phyloP scores from a whole-genome alignment of 1,284 basidiomycete genomes.

The Inonotus hispidus region DNA sequence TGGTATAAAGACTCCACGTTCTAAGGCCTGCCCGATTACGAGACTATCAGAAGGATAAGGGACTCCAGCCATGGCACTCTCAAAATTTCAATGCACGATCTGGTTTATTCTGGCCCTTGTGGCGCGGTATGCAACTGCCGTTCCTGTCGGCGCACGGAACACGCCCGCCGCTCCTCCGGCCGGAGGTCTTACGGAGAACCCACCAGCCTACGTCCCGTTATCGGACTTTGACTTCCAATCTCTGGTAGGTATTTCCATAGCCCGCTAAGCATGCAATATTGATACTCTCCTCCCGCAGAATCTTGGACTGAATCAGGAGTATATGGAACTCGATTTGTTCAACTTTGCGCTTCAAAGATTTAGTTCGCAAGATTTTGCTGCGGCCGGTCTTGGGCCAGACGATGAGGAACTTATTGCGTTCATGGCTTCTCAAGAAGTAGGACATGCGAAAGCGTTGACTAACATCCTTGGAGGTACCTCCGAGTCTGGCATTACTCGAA shows the following conservation, averaged over 20 bases:
- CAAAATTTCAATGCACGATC: not conserved
- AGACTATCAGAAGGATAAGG: too few relatives aligned
- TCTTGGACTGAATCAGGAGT: conserved; percentile 58
- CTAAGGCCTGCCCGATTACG: too few relatives aligned
- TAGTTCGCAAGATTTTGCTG: conserved; percentile 49
- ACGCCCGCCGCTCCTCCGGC: conserved; percentile 25
- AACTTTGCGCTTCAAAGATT: conserved; percentile 53
- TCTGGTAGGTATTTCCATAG: conserved; percentile 32
- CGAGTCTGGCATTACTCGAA: too few relatives aligned
- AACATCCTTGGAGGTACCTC: conserved; percentile 41
- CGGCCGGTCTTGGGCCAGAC: conserved; percentile 46
- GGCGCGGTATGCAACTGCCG: not conserved
- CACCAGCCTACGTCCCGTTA: conserved; percentile 43
- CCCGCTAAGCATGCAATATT: too few relatives aligned
- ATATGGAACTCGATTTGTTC: conserved; percentile 60
- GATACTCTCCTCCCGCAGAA: too few relatives aligned
- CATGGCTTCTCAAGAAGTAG: conserved; percentile 57
- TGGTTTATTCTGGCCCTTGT: not conserved
- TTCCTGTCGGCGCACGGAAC: not conserved
- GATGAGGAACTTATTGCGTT: conserved; percentile 50
- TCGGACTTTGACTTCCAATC: conserved; percentile 62
- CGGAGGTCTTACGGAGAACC: conserved; percentile 35
- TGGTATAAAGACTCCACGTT: too few relatives aligned
- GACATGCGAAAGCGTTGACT: conserved; percentile 43
- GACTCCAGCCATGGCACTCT: not conserved